A percentile compares a stretch with the other conserved stretches of the same genome.
Evolutionary conservation across 2,329 filamentous ascomycete genomes (phyloP).

Genomic region (Pseudogymnoascus sp.): DNA sequence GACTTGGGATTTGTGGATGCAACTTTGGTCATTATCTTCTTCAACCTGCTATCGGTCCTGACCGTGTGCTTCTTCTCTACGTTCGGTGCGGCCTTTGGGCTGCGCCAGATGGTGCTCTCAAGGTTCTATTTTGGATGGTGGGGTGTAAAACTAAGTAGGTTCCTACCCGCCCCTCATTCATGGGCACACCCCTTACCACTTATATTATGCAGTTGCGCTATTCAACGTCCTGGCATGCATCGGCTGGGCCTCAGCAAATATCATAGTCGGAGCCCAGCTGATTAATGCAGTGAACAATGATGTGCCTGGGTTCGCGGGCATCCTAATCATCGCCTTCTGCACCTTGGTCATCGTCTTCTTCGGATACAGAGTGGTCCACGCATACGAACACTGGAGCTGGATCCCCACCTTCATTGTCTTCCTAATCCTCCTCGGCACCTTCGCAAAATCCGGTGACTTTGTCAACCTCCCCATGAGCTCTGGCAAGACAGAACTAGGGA

Average conservation of each 20-base stretch:
- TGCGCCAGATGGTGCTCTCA: constrained; percentile 74
- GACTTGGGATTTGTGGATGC: constrained; percentile 64
- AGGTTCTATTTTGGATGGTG: constrained; percentile 70
- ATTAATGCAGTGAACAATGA: constrained; percentile 63
- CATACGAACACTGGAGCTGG: constrained; percentile 70
- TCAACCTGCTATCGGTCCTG: constrained; percentile 65
- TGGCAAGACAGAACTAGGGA: constrained; percentile 52
- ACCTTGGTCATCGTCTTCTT: constrained; percentile 66
- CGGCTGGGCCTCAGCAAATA: constrained; percentile 71
- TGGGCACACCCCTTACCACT: constrained; percentile 7
- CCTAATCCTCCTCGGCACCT: constrained; percentile 60
- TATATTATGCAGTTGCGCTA: constrained; percentile 45
- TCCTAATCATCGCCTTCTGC: constrained; percentile 62
- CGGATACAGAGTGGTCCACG: constrained; percentile 68
- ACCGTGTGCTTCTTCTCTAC: constrained; percentile 72
- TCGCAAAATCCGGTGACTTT: constrained; percentile 60
- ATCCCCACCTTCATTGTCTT: constrained; percentile 67
- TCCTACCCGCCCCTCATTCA: background rate
- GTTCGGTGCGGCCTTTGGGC: constrained; percentile 65
- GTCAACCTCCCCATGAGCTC: constrained; percentile 48
- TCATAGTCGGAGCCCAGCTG: constrained; percentile 71
- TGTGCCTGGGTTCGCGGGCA: constrained; percentile 65
- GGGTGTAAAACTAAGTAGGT: constrained; percentile 55
- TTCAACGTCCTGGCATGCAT: constrained; percentile 65
- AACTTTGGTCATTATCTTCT: constrained; percentile 62